These are phyloP conservation scores for Pezicula radicicola DNA, from an alignment of 2,329 filamentous ascomycete species.

Conservation along the genomic window DNA sequence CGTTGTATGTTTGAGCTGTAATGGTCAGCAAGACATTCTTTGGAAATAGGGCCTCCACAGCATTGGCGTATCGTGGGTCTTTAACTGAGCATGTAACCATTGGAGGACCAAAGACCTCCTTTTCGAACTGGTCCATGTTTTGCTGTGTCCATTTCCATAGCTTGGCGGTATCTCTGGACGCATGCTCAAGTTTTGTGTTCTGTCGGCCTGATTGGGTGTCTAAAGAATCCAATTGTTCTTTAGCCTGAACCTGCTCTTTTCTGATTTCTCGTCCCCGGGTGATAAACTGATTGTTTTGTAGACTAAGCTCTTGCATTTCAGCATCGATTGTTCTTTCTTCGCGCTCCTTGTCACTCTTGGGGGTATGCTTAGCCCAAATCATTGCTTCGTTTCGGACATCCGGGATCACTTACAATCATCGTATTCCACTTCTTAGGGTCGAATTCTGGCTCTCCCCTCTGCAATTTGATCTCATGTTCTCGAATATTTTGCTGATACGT, in stretches of 20 bases:
- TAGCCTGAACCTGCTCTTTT: slow-evolving; percentile 33
- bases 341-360: slow-evolving; percentile 57
- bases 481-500: slow-evolving; percentile 56
- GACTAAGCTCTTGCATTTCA: slow-evolving; percentile 29
- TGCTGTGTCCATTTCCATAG: slow-evolving; percentile 82
- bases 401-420: slow-evolving; percentile 56
- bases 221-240: slow-evolving; percentile 54
- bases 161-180: slow-evolving; percentile 60
- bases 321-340: slow-evolving; percentile 48
- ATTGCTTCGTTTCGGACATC: not conserved
- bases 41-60: slow-evolving; percentile 55
- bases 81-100: slow-evolving; percentile 63
- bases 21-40: slow-evolving; percentile 56
- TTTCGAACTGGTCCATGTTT: slow-evolving; percentile 59
- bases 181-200: slow-evolving; percentile 57
- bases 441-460: slow-evolving; percentile 46
- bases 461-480: slow-evolving; percentile 48
- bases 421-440: slow-evolving; percentile 69
- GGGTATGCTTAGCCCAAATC: slow-evolving; percentile 3
- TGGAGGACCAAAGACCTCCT: slow-evolving; percentile 63
- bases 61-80: slow-evolving; percentile 53
- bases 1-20: slow-evolving; percentile 71
- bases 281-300: slow-evolving; percentile 22
- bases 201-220: slow-evolving; percentile 76
- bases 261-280: slow-evolving; percentile 38